A percentile compares a stretch with the other conserved stretches of the same genome.
Evolutionary conservation across 2,329 filamentous ascomycete species (phyloP).

Genomic region (Ambrosiella cleistominuta): DNA sequence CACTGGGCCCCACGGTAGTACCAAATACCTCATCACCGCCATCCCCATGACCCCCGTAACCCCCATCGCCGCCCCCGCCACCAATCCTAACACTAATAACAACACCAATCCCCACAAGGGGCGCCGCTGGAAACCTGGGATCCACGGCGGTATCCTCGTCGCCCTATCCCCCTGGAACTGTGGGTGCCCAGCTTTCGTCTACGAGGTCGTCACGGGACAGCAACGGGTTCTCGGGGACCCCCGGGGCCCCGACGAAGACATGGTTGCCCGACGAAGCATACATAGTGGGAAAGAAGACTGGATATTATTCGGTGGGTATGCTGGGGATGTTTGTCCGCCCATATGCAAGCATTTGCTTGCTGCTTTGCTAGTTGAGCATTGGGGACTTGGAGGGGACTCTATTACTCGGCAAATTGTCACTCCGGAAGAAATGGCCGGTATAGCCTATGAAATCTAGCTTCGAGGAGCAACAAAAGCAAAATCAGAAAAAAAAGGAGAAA

Average conservation of each 20-base stretch:
- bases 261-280: no score
- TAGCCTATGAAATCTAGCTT: slow-evolving; percentile 31
- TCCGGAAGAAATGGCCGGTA: slow-evolving; percentile 55
- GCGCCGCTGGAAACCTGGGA: background rate
- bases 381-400: slow-evolving; percentile 20
- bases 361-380: slow-evolving; percentile 55
- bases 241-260: background rate
- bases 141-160: slow-evolving; percentile 44
- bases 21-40: background rate
- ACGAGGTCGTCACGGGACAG: slow-evolving; percentile 33
- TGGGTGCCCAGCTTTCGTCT: slow-evolving; percentile 68
- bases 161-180: slow-evolving; percentile 69
- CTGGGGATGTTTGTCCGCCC: slow-evolving; percentile 24
- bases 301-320: slow-evolving; percentile 32
- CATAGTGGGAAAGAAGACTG: background rate
- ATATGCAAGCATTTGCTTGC: slow-evolving; percentile 84
- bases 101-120: no score
- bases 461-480: background rate
- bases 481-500: background rate
- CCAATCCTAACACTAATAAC: no score
- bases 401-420: slow-evolving; percentile 37
- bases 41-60: background rate
- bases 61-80: no score
- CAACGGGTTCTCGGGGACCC: background rate
- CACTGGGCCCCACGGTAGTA: background rate